These are phyloP conservation scores for Boletus subcaerulescens DNA, from an alignment of 768 basidiomycete genomes.

Conservation along the genomic window DNA sequence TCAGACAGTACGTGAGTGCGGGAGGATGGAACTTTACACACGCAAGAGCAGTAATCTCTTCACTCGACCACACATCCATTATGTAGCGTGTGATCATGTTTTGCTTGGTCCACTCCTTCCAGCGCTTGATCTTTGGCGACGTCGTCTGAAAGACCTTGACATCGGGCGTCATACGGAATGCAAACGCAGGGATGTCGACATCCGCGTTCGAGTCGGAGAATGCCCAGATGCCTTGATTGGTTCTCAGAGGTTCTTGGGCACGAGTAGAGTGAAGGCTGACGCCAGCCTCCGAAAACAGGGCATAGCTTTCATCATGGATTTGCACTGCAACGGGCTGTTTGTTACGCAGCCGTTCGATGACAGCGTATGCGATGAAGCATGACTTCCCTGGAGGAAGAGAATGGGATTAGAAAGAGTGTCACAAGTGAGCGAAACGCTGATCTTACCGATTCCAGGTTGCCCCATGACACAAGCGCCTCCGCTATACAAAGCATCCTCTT, in stretches of 20 bases:
- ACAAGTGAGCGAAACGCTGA: not conserved
- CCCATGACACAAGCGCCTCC: slow-evolving; percentile 2
- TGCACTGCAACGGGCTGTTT: slow-evolving; percentile 1
- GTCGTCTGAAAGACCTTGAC: slow-evolving; percentile 6
- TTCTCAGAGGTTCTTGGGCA: not conserved
- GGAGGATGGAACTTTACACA: not conserved
- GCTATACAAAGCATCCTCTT: not conserved
- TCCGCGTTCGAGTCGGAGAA: slow-evolving; percentile 1
- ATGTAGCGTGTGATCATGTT: not conserved
- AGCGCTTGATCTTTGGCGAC: not conserved
- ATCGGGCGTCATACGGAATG: not conserved
- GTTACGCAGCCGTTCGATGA: slow-evolving; percentile 3
- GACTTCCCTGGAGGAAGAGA: not conserved
- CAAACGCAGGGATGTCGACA: not conserved
- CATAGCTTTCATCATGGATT: not conserved
- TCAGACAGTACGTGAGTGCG: not conserved
- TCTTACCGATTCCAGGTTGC: slow-evolving; percentile 8
- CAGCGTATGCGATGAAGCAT: slow-evolving; percentile 5
- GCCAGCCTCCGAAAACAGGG: not conserved
- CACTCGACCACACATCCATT: not conserved
- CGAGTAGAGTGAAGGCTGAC: not conserved
- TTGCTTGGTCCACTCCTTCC: slow-evolving; percentile 6
- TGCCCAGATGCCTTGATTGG: not conserved
- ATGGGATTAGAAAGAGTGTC: not conserved
- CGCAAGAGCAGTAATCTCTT: slow-evolving; percentile 5